Base-by-base conservation (phyloP, 2,329 filamentous ascomycete genomes). In the Lasiodiplodia gonubiensis region DNA sequence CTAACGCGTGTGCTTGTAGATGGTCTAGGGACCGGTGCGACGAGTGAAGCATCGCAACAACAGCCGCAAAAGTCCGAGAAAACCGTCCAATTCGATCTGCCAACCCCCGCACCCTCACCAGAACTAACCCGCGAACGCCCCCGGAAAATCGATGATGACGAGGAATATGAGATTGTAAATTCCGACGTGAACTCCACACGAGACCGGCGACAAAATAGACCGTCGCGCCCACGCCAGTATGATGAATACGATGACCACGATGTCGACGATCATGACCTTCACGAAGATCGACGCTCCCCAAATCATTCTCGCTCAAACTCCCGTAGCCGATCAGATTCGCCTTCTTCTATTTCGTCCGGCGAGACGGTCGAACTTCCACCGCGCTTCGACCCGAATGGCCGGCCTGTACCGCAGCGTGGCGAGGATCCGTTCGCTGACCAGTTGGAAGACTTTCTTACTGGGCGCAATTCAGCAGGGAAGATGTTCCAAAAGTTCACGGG, bases 61-160 rank as follows among this genome's bases (percentile, higher is more conserved):
- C 63, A 66, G 23, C 57, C 69, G 21, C 71, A 73, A 59, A 78
- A 78, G 68, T 74, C 66, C 35, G 51, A 51, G n/a, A 71, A 70
- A 55, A 66, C 71, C n/a, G 79, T 80, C n/a, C 73, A 80, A 60
- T 80, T 80, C 64, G 74, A 80, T 68, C 70, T 79, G 57, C 74
- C 74, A 16, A 74, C 75, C 33, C 64, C 64, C 14, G 52, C n/a
- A 27, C 52, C 42, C 35, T 57, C 64, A 25, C 64, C 64, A 52
- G 64, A 54, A 18, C 49, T 52, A 23, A 37, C 53, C 25, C 64
- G 64, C 46, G 33, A 54, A 39, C 51, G 51, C 21, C 33, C 53
- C 49, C 64, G 54, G 33, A 39, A 67, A 25, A 59, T 67, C 46
- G 42, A 49, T 51, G 46, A 63, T 25, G 67, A 64, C 48, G 46